A percentile compares a stretch with the other conserved stretches of the same genome.
Evolutionary conservation across 176 grass and related monocot species (phyloP).

Genomic region (Eremochloa ophiuroides): DNA sequence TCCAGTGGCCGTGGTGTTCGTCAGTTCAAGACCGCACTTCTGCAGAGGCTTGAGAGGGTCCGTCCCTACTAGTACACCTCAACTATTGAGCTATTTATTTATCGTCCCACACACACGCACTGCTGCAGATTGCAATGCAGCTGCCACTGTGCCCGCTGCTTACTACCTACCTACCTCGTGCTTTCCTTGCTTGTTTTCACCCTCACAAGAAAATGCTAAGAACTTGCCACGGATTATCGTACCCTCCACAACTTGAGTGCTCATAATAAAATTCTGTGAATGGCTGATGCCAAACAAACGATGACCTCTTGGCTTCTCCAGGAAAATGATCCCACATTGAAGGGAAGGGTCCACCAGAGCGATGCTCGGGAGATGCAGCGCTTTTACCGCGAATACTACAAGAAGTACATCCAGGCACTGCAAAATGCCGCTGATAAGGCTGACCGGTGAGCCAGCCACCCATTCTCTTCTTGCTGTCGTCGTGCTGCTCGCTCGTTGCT

Average conservation of each 20-base stretch:
- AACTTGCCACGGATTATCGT: background rate
- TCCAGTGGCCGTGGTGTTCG: slow-evolving; percentile 86
- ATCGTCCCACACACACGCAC: too few species aligned
- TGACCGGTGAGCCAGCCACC: too few species aligned
- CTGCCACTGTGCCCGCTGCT: background rate
- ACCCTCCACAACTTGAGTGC: background rate
- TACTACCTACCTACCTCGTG: too few species aligned
- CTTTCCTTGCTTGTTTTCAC: background rate
- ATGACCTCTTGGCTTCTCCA: background rate
- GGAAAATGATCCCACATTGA: slow-evolving; percentile 92
- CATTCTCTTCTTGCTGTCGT: background rate
- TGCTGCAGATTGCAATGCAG: background rate
- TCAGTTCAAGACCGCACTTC: slow-evolving; percentile 82
- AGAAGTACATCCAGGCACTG: slow-evolving; percentile 91
- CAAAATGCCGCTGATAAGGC: slow-evolving; percentile 82
- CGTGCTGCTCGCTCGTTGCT: background rate
- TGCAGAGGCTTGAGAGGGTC: slow-evolving; percentile 67
- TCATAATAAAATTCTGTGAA: background rate
- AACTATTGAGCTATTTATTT: too few species aligned
- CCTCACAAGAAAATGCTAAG: background rate
- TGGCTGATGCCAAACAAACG: background rate
- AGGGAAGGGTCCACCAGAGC: slow-evolving; percentile 89
- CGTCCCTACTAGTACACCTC: slow-evolving; percentile 34
- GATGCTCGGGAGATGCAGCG: slow-evolving; percentile 87
- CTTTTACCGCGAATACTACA: slow-evolving; percentile 92